phyloP scores from a whole-genome alignment of 257 asterid species.

The Scutellaria barbata region DNA sequence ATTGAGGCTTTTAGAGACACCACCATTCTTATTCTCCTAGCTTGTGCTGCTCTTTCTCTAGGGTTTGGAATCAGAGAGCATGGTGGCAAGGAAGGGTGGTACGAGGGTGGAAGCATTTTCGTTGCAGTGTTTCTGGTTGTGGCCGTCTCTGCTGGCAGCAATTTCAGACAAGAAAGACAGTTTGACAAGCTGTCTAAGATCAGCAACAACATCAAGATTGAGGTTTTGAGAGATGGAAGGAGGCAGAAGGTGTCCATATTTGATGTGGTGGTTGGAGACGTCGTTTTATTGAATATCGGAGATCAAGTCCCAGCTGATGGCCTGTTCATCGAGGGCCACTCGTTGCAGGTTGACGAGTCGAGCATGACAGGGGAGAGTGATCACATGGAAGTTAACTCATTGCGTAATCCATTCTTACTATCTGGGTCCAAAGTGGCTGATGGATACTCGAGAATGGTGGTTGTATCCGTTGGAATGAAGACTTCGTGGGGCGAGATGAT shows the following conservation, averaged over 20 bases:
- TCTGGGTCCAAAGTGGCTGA: constrained; percentile 62
- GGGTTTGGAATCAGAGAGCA: constrained; percentile 54
- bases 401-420: constrained; percentile 48
- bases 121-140: constrained; percentile 62
- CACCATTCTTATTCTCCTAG: constrained; percentile 50
- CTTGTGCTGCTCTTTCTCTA: constrained; percentile 55
- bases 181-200: constrained; percentile 54
- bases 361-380: constrained; percentile 51
- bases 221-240: constrained; percentile 54
- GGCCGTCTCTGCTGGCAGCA: constrained; percentile 53
- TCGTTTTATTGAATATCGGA: constrained; percentile 50
- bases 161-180: constrained; percentile 58
- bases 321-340: constrained; percentile 45
- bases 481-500: constrained; percentile 62
- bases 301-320: constrained; percentile 79
- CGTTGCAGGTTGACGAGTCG: constrained; percentile 58
- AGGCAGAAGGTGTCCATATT: constrained; percentile 45
- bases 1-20: constrained; percentile 55
- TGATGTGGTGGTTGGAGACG: constrained; percentile 60
- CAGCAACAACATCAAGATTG: constrained; percentile 45
- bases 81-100: constrained; percentile 56
- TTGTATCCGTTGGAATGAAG: constrained; percentile 58
- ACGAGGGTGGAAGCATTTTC: constrained; percentile 67
- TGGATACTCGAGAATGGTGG: constrained; percentile 62
- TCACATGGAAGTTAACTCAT: constrained; percentile 41